Percentiles rank a stretch among this genome's conserved stretches.
Conservation (phyloP, 352 stramenopile species). For the Pythium brachiatum region DNA sequence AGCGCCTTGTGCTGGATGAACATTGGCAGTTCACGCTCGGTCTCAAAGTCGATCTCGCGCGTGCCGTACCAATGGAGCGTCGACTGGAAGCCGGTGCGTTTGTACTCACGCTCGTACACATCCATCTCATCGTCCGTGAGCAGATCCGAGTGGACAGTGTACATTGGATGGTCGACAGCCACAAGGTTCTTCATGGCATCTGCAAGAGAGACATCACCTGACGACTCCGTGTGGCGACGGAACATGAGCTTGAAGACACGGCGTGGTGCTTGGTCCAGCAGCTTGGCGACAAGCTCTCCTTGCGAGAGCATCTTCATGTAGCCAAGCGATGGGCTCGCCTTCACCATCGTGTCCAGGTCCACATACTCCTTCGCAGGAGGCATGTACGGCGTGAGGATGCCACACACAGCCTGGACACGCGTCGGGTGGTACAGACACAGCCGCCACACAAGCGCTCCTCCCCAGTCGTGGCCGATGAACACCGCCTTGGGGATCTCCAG, state of each 20-base stretch:
- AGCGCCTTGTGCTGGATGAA: conserved; percentile 44
- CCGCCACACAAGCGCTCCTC: conserved; percentile 55
- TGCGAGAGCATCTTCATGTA: conserved; percentile 11
- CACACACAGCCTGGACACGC: conserved; percentile 47
- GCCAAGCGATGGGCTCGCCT: conserved; percentile 17
- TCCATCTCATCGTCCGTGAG: conserved; percentile 53
- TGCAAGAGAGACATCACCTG: not conserved
- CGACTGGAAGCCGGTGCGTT: conserved; percentile 47
- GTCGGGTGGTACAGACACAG: conserved; percentile 68
- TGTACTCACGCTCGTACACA: conserved; percentile 60
- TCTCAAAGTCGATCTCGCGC: conserved; percentile 55
- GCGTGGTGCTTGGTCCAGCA: conserved; percentile 35
- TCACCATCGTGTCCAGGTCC: conserved; percentile 39
- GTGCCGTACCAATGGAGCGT: conserved; percentile 56
- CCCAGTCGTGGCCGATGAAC: conserved; percentile 74
- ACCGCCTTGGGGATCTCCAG: conserved; percentile 20
- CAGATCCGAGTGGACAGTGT: conserved; percentile 38
- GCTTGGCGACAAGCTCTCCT: not conserved
- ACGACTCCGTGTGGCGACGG: conserved; percentile 39
- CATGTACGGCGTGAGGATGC: conserved; percentile 69
- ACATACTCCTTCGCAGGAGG: conserved; percentile 37
- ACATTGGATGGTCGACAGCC: conserved; percentile 22
- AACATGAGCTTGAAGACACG: conserved; percentile 54
- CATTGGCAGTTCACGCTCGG: conserved; percentile 30
- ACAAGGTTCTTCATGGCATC: conserved; percentile 14